Conservation (phyloP, 2,329 filamentous ascomycete genomes). For the Aspergillus nomiae region DNA sequence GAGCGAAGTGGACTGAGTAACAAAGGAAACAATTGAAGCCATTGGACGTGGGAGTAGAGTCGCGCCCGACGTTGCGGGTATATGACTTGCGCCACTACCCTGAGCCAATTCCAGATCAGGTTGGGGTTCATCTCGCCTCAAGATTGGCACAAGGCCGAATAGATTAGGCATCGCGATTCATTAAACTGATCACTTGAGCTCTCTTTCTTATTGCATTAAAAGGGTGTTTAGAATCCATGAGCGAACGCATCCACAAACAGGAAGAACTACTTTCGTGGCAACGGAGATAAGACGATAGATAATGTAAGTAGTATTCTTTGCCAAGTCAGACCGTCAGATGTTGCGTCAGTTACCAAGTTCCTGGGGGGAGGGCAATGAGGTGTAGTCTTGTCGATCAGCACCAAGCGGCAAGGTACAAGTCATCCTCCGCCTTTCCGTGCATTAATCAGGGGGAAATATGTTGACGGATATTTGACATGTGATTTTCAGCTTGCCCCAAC, state of each 20-base stretch:
- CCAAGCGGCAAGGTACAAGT: conserved; percentile 3
- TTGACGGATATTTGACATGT: conserved; percentile 17
- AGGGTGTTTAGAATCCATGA: conserved; percentile 8
- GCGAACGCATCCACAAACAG: background rate
- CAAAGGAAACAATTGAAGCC: conserved; percentile 46
- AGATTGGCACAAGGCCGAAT: conserved; percentile 17
- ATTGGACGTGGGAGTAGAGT: conserved; percentile 48
- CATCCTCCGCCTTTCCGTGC: background rate
- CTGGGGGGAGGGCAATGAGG: conserved; percentile 4
- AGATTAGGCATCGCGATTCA: conserved; percentile 22
- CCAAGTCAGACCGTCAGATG: conserved; percentile 4
- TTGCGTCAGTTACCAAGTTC: conserved; percentile 14
- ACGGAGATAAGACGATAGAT: conserved; percentile 1
- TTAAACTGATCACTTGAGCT: conserved; percentile 4
- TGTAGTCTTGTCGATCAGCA: conserved; percentile 10
- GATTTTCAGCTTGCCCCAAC: conserved; percentile 21
- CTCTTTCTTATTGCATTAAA: conserved; percentile 1
- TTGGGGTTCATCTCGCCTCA: conserved; percentile 14
- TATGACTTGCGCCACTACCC: conserved; percentile 22
- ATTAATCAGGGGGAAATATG: conserved; percentile 2
- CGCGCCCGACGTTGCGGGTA: conserved; percentile 29
- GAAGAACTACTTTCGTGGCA: background rate
- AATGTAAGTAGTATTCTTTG: background rate
- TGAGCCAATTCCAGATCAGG: conserved; percentile 6
- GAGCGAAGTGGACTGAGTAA: conserved; percentile 49